Base-by-base conservation (phyloP, 768 basidiomycete genomes). In the Kwoniella sp. region DNA sequence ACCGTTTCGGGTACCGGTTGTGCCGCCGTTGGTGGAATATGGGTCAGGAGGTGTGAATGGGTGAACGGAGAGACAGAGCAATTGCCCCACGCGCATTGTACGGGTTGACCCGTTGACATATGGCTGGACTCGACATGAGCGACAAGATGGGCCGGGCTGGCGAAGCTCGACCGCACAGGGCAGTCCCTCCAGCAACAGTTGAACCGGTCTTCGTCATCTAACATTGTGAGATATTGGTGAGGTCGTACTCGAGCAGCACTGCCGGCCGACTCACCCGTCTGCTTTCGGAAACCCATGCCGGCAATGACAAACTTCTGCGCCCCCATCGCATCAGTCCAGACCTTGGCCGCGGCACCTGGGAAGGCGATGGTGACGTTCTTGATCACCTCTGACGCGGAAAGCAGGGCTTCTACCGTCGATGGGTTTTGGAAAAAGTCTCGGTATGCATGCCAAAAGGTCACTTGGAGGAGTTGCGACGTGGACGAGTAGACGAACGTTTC, bases 371-470 rank as follows among this genome's bases (percentile, higher is more conserved):
- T 88, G 56, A 92, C 88, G 57, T 87, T 88, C 74, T 93, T 92
- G 73, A 99, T 96, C 42, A 95, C 88, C 37, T 99, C 93, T 0
- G 88, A 85, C 0, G 95, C 92, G 2, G 84, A 81, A 2, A 91
- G 80, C 37, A 89, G 69, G 17, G 60, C 63, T 10, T 72, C 67
- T 29, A 65, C 59, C 10, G 65, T 58, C 0, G 44, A 40, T 5
- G 58, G 60, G 53, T 79, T 82, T 1, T 80, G 75, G 63, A 96
- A 95, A 1, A 82, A 82, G 53, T 87, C 86, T 57, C 86, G 85
- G 76, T 99, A 99, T 11, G 91, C 79, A 50, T 83, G 89, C 92
- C 93, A 99, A 66, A 99, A 89, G 49, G 88, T 85, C 28, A 93
- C 89, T 73, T 98, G 95, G 0, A 89, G 90, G 39, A 96, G 77